A percentile compares a stretch with the other conserved stretches of the same genome.
phyloP scores from a whole-genome alignment of 2,329 filamentous ascomycete genomes.

The Sclerotinia trifoliorum region DNA sequence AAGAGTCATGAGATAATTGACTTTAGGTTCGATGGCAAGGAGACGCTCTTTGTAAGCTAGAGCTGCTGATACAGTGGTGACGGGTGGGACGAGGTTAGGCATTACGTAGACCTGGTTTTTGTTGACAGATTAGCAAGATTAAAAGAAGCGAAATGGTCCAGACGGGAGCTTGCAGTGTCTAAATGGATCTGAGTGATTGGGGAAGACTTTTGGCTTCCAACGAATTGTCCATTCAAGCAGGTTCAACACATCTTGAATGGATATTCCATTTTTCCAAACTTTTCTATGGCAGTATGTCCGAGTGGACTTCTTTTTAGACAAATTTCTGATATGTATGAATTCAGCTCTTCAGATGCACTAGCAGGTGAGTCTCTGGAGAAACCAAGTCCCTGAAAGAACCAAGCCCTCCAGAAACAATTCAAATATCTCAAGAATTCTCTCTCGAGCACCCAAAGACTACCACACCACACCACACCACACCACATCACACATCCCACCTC shows the following conservation, averaged over 20 bases:
- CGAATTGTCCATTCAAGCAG: too few relatives aligned
- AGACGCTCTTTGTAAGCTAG: slow-evolving; percentile 64
- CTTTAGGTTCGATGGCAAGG: slow-evolving; percentile 57
- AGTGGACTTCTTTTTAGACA: too few relatives aligned
- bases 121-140: slow-evolving; percentile 42
- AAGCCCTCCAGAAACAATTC: not conserved
- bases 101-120: slow-evolving; percentile 18
- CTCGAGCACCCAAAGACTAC: too few relatives aligned
- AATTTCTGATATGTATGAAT: too few relatives aligned
- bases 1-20: slow-evolving; percentile 72
- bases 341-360: too few relatives aligned
- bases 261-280: not conserved
- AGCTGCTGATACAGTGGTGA: slow-evolving; percentile 57
- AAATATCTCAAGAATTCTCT: too few relatives aligned
- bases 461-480: not conserved
- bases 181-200: not conserved
- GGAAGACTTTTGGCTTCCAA: not conserved
- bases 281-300: not conserved
- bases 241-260: not conserved
- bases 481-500: not conserved
- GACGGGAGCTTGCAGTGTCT: not conserved
- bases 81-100: slow-evolving; percentile 64
- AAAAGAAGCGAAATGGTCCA: not conserved
- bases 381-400: too few relatives aligned
- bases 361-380: too few relatives aligned